Conservation (phyloP, 2,329 filamentous ascomycete genomes). For the Chalara sp. region DNA sequence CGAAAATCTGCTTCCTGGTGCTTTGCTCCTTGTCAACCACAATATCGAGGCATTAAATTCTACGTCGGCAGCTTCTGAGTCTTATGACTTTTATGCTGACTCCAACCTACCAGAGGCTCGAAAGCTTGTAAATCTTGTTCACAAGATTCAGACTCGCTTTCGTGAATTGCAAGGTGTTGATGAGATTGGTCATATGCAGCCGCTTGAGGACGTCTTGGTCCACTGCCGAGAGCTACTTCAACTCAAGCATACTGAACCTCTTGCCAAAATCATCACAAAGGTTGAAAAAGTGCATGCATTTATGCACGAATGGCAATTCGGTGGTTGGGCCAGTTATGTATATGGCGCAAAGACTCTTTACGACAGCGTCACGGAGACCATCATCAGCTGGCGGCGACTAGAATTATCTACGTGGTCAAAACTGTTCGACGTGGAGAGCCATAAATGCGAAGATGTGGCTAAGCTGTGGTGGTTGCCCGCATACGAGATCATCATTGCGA, state of each 20-base stretch:
- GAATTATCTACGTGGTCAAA: conserved; percentile 90
- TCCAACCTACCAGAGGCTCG: conserved; percentile 70
- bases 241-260: conserved; percentile 71
- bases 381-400: conserved; percentile 84
- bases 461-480: conserved; percentile 95
- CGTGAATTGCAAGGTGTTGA: conserved; percentile 59
- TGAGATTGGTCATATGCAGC: conserved; percentile 68
- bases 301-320: conserved; percentile 88
- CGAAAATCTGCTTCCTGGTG: conserved; percentile 55
- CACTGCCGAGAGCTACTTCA: conserved; percentile 70
- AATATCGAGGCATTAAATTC: conserved; percentile 43
- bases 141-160: conserved; percentile 66
- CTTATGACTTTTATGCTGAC: conserved; percentile 88
- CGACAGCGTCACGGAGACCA: conserved; percentile 69
- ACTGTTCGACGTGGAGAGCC: conserved; percentile 76
- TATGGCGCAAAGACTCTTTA: conserved; percentile 66
- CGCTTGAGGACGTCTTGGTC: conserved; percentile 66
- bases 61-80: conserved; percentile 29
- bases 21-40: conserved; percentile 59
- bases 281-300: conserved; percentile 80
- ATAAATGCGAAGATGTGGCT: conserved; percentile 70
- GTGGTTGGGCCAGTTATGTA: conserved; percentile 74
- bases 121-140: conserved; percentile 62
- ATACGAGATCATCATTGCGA: conserved; percentile 80
- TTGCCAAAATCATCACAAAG: conserved; percentile 79